Evolutionary conservation across 169 alveolate genomes (phyloP), one percentile per base, ranked within the genome.

Genomic region (Plasmodium berghei): DNA sequence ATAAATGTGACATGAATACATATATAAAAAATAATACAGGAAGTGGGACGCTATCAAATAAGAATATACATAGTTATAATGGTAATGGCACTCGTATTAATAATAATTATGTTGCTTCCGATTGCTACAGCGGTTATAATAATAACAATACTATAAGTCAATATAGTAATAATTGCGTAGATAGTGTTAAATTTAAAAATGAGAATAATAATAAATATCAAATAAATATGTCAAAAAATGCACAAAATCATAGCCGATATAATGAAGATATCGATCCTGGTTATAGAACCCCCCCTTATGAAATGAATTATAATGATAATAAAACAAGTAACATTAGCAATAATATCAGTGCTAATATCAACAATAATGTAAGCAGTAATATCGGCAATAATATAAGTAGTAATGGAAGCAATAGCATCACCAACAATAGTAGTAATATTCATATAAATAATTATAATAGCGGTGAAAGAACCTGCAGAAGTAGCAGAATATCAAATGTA

Each of bases 401-500:
- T 63, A 28, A 63, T 3, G 55, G 59, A 10, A 64, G 24, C 24
- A 62, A 48, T 26, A 55, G 40, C 22, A 70, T 66, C 16, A 67
- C 73, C 49, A 83, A 34, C 42, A 12, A 34, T 9, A 24, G 42
- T 20, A 45, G 77, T 34, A 1, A 4, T 9, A 28, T 2, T 6
- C 22, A 42, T 8, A 22, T 54, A 1, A 45, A 54, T 22, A n/a
- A 20, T 28, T 18, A 73, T 63, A 28, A 63, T 0, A 28, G 46
- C 18, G 75, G 46, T 10, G 54, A 48, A 16, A 55, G 40, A 22
- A 70, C 74, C 16, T 83, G 90, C 64, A 83, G 56, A 26, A 83
- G 90, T 45, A 83, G 69, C 58, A 40, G 90, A 72, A 62, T 83
- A 45, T 83, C 90, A 2, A 83, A 83, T 54, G 20, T 83, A 3